A percentile compares a stretch with the other conserved stretches of the same genome.
These are phyloP conservation scores for Umbellularia californica DNA, from an alignment of 164 flowering plant species.

Conservation along the genomic window DNA sequence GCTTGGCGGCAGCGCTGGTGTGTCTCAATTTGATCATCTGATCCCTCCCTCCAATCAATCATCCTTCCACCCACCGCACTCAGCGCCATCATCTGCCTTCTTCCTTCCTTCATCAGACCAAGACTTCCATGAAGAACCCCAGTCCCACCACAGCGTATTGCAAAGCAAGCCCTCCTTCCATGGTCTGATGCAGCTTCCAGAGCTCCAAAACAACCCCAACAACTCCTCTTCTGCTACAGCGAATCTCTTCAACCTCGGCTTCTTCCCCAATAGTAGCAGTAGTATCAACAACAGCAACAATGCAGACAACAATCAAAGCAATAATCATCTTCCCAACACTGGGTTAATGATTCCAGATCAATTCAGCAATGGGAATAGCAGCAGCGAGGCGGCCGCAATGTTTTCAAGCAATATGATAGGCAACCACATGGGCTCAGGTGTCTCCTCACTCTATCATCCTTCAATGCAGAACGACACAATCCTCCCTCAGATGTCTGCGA, in stretches of 20 bases:
- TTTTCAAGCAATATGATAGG: constrained; percentile 39
- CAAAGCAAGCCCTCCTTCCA: constrained; percentile 42
- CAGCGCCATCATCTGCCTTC: constrained; percentile 23
- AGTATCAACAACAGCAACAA: constrained; percentile 20
- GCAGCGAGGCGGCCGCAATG: constrained; percentile 25
- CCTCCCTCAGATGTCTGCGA: constrained; percentile 72
- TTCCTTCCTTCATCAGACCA: constrained; percentile 33
- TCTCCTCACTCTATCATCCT: constrained; percentile 32
- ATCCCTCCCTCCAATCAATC: constrained; percentile 28
- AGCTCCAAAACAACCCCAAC: constrained; percentile 37
- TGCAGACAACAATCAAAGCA: constrained; percentile 16
- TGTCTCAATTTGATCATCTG: constrained; percentile 41
- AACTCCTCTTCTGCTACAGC: constrained; percentile 22
- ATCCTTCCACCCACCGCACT: constrained; percentile 20
- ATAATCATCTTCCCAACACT: constrained; percentile 19
- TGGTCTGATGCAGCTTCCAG: constrained; percentile 62
- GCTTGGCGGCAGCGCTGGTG: constrained; percentile 33
- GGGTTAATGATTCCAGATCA: constrained; percentile 29
- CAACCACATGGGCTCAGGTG: constrained; percentile 25
- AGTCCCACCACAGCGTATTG: constrained; percentile 30
- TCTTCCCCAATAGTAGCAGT: constrained; percentile 37
- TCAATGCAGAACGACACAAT: constrained; percentile 29
- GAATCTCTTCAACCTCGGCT: constrained; percentile 50
- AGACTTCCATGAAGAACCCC: constrained; percentile 31
- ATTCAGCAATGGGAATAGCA: constrained; percentile 29